phyloP scores from a whole-genome alignment of 106 monocot genomes.

The Cymbidium sinense region DNA sequence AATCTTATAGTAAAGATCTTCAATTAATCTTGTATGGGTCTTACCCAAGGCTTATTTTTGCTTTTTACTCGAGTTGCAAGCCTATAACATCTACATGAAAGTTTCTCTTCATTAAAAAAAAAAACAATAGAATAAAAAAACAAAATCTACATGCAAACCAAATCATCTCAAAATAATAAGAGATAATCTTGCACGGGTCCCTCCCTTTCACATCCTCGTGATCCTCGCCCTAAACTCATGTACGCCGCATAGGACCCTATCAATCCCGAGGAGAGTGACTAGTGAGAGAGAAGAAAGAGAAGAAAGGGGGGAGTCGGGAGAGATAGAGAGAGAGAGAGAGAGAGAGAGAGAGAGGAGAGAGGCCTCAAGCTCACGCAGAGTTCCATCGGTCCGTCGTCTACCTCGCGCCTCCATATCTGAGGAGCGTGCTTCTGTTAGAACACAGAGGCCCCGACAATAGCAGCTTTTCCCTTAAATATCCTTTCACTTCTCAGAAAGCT shows the following conservation, averaged over 20 bases:
- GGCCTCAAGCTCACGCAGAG: neutral
- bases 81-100: no score
- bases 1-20: no score
- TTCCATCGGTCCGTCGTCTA: neutral
- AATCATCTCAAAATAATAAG: neutral
- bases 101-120: no score
- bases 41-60: no score
- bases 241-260: constrained; percentile 7
- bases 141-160: neutral
- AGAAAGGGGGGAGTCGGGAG: neutral
- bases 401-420: constrained; percentile 9
- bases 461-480: constrained; percentile 13
- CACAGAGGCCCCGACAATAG: neutral
- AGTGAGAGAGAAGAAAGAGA: no score
- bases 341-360: neutral
- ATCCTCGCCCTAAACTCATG: constrained; percentile 6
- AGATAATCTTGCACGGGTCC: constrained; percentile 1
- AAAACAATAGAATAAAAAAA: neutral
- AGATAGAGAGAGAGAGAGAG: no score
- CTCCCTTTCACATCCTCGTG: constrained; percentile 6
- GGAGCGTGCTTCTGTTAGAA: constrained; percentile 10
- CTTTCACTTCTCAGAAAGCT: constrained; percentile 6
- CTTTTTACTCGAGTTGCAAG: no score
- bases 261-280: neutral
- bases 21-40: no score